These are phyloP conservation scores for Cajanus cajan DNA, from an alignment of 306 rosid species.

Conservation along the genomic window DNA sequence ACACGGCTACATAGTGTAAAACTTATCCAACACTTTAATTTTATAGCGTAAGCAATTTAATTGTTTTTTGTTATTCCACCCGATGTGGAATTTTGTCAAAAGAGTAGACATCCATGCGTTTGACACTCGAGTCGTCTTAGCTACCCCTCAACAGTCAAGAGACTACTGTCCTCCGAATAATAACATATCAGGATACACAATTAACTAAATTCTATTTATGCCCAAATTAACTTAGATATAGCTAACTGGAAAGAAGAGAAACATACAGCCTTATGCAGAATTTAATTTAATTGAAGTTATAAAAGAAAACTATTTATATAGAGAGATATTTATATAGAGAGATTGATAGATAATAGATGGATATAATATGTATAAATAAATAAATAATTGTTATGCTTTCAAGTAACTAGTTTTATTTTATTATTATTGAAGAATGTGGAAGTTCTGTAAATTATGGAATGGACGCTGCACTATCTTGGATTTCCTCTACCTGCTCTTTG, in stretches of 20 bases:
- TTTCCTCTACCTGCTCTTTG: no score
- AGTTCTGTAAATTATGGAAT: no score
- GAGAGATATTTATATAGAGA: no score
- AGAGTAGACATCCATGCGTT: background rate
- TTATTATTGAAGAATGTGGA: no score
- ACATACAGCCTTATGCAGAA: background rate
- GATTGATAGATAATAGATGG: no score
- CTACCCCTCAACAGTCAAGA: background rate
- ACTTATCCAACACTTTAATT: background rate
- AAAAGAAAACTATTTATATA: no score
- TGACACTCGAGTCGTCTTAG: background rate
- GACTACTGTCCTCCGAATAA: background rate
- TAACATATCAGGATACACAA: no score
- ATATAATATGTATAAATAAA: no score
- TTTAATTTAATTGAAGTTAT: no score
- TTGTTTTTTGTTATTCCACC: background rate
- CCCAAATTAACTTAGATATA: background rate
- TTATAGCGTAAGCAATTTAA: background rate
- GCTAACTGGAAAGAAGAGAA: background rate
- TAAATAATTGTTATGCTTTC: no score
- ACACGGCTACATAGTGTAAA: constrained; percentile 31
- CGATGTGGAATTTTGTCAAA: background rate
- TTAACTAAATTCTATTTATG: background rate
- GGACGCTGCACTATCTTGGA: no score
- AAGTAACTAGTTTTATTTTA: no score